These are phyloP conservation scores for Allantophomopsis lycopodina DNA, from an alignment of 2,329 filamentous ascomycete species.

Conservation along the genomic window DNA sequence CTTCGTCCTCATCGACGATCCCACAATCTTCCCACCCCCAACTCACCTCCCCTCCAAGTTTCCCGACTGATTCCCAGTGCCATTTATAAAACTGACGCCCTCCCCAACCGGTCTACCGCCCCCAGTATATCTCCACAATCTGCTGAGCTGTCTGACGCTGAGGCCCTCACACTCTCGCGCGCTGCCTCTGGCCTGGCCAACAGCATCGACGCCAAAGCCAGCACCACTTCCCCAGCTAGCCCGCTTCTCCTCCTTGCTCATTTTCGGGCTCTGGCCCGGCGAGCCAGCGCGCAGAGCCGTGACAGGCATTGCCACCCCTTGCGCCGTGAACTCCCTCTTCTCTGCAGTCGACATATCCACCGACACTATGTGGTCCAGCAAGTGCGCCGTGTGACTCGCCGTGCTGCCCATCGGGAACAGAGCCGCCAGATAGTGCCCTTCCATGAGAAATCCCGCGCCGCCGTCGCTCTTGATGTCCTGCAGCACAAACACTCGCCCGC, in stretches of 20 bases:
- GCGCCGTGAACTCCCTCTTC: slow-evolving; percentile 8
- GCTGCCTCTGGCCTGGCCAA: slow-evolving; percentile 1
- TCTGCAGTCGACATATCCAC: slow-evolving; percentile 7
- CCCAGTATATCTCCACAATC: slow-evolving; percentile 3
- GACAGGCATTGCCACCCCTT: slow-evolving; percentile 2
- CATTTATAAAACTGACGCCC: background rate
- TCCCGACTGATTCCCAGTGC: no score
- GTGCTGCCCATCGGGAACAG: slow-evolving; percentile 3
- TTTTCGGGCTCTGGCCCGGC: background rate
- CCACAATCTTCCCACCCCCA: no score
- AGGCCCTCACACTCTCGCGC: slow-evolving; percentile 1
- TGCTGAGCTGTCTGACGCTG: slow-evolving; percentile 2
- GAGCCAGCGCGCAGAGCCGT: background rate
- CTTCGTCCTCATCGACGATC: background rate
- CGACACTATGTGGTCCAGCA: slow-evolving; percentile 3
- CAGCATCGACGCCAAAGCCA: slow-evolving; percentile 1
- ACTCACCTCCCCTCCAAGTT: no score
- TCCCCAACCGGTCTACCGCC: slow-evolving; percentile 3
- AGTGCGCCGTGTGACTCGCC: background rate
- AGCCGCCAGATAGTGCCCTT: slow-evolving; percentile 4
- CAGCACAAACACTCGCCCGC: slow-evolving; percentile 19
- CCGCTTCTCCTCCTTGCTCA: background rate
- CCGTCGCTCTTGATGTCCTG: background rate
- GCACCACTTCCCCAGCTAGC: slow-evolving; percentile 1
- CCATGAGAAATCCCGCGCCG: slow-evolving; percentile 2